phyloP scores from a whole-genome alignment of 2,329 filamentous ascomycete species.

The Chalara sp. region DNA sequence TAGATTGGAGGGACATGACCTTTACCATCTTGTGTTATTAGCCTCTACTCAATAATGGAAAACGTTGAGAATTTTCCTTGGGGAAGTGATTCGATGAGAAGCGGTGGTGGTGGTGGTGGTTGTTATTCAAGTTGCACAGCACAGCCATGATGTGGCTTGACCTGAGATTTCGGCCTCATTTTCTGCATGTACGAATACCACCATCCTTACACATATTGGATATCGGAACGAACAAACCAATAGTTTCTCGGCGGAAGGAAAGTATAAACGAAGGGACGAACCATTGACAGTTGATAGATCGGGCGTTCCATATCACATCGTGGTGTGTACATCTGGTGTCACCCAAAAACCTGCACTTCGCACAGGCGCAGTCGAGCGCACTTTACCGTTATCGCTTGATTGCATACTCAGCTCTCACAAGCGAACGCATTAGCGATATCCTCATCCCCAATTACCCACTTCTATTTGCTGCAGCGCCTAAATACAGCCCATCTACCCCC shows the following conservation, averaged over 20 bases:
- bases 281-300: background rate
- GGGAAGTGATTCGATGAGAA: too few species aligned
- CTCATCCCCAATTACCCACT: background rate
- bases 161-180: constrained; percentile 5
- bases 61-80: background rate
- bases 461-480: background rate
- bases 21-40: background rate
- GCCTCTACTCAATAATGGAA: background rate
- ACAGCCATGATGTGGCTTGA: constrained; percentile 21
- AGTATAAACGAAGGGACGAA: background rate
- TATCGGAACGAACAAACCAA: too few species aligned
- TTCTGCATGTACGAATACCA: background rate
- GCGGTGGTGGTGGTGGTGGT: too few species aligned
- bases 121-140: background rate
- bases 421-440: background rate
- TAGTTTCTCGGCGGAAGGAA: background rate
- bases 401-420: constrained; percentile 1
- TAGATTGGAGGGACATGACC: background rate
- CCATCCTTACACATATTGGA: background rate
- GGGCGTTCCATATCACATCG: background rate
- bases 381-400: background rate
- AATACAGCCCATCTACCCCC: too few species aligned
- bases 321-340: background rate
- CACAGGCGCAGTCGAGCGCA: constrained; percentile 1
- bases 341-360: background rate